Base-by-base conservation (phyloP, 441 rosid genomes). In the Populus tomentosa region DNA sequence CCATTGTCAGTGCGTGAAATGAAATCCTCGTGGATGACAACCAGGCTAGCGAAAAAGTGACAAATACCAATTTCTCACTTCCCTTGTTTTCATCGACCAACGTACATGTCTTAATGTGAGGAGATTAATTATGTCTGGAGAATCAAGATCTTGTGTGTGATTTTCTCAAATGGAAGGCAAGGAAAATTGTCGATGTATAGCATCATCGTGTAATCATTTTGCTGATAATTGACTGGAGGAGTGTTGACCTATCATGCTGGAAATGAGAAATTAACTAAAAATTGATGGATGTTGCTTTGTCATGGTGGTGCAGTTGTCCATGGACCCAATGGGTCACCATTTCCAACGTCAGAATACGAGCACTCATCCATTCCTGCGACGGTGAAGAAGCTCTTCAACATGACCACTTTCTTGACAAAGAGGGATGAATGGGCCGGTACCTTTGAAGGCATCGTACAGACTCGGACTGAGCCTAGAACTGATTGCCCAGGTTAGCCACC, bases 341-440 rank as follows among this genome's bases (percentile, higher is more conserved):
- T 36, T 77, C 84, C 86, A 4, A 78, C 78, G 0, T 83, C 86
- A 4, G 83, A 87, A 63, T 87, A 80, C 24, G 87, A 87, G n/a
- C 89, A 87, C 74, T 87, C 89, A 9, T 87, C 89, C 5, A 87
- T 87, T 75, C 88, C 87, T 0, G 89, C 88, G 0, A 87, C 89
- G 0, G 85, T 85, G 61, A 82, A 83, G 88, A 83, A 83, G 82
- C 62, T 85, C 28, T 89, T 87, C 86, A 92, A 91, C 79, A 85
- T 94, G 56, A n/a, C 85, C 4, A 6, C 94, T 30, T 94, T 91
- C 85, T 90, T 94, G 18, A 92, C 97, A 0, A 90, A 89, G 78
- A 82, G 98, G 64, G 98, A 94, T 32, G 91, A 70, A 79, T 94
- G 98, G 97, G 97, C 98, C 1, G 97, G 89, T 33, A 88, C 97